Base-by-base conservation (phyloP, 352 stramenopile genomes). In the Globisporangium recalcitrans region DNA sequence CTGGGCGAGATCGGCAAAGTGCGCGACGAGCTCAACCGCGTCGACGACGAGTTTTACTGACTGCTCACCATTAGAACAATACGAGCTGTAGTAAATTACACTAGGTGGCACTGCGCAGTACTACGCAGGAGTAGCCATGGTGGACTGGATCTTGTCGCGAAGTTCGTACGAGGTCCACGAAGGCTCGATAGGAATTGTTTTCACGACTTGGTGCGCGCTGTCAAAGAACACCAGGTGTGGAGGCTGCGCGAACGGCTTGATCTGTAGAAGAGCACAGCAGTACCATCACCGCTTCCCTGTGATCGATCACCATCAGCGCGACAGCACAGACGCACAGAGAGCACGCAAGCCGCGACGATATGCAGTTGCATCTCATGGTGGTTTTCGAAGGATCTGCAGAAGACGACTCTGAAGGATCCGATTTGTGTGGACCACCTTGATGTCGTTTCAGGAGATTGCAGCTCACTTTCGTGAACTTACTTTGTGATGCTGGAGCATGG, bases 31-130 rank as follows among this genome's bases (percentile, higher is more conserved):
- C 81, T 93, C 52, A 91, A 74, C 46, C 78, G 78, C 48, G 79
- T 84, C 14, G 84, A 93, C 34, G 84, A 93, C 31, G 84, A 93
- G 52, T 90, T 91, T 54, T 93, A 91, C 53, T 87, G 56, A 59
- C 29, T 31, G n/a, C n/a, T n/a, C n/a, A n/a, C n/a, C n/a, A n/a
- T n/a, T n/a, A n/a, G n/a, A n/a, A n/a, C n/a, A n/a, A n/a, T n/a
- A n/a, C n/a, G n/a, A n/a, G n/a, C n/a, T n/a, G n/a, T n/a, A n/a
- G n/a, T n/a, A n/a, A n/a, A n/a, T n/a, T n/a, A n/a, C n/a, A n/a
- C n/a, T n/a, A n/a, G n/a, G n/a, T n/a, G n/a, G n/a, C n/a, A n/a
- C n/a, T n/a, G n/a, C n/a, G 11, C 9, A 3, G 32, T 44, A 44
- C 14, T 44, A 44, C 14, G 36, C 3, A 21, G 11, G 4, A n/a